Evolutionary conservation across 1,284 basidiomycete species (phyloP), one percentile per base, ranked within the genome.

Genomic region (Fomitopsis schrenkii): DNA sequence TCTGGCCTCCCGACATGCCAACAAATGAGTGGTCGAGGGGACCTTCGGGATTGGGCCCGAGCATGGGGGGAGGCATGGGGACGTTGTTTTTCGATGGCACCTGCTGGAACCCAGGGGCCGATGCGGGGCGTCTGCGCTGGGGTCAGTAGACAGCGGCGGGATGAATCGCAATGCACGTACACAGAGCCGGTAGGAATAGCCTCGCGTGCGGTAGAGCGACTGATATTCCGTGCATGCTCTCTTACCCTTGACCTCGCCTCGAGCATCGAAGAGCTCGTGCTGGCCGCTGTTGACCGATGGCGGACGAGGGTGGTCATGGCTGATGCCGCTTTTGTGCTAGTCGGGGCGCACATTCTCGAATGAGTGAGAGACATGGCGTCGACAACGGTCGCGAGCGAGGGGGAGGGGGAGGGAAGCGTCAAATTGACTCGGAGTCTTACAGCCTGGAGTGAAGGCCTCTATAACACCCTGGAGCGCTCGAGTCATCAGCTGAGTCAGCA

Each of bases 1-100:
- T 98, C 76, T 98, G 86, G 41, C 97, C 97, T 38, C 97, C 97
- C 19, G 94, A 94, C 78, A 97, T 87, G 63, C 97, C 97, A 61
- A 98, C 85, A 71, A 99, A 98, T 2, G 88, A 86, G 64, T 87
- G 83, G 70, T 93, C 90, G 59, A 92, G 76, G 53, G 81, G 80
- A 15, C 79, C 75, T 65, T 79, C 79, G 2, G 81, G 78, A 46
- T 76, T 74, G 0, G 81, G 78, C 0, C 82, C 82, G 55, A 80
- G 76, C 36, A 76, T 73, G 40, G 76, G 74, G 8, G 80, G 70
- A 57, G 77, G 72, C 59, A 78, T 74, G n/a, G 75, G 72, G 56
- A 82, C 72, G 64, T 81, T 83, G 62, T 79, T 83, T 63, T 76
- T 81, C 22, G 82, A 76, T 4, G 87, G 85, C 59, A 86, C 66